Evolutionary conservation across 148 eudicot species (phyloP), one percentile per base, ranked within the genome.

Genomic region (Camellia lanceoleosa): DNA sequence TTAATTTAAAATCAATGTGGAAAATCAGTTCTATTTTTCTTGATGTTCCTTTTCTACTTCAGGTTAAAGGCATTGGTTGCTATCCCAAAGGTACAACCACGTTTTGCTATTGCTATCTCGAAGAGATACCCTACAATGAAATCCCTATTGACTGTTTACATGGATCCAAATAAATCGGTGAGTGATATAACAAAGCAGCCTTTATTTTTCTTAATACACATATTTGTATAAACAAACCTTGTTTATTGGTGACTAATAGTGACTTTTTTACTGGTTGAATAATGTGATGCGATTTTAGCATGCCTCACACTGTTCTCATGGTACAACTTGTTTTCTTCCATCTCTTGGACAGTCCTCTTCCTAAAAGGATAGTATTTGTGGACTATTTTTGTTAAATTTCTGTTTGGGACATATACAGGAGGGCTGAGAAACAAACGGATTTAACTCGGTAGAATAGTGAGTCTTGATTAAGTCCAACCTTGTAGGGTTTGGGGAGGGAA

Each of bases 81-180:
- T 78, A 92, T 95, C 74, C 98, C 98, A 54, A 93, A 93, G 86
- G 98, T 95, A 70, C 98, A 95, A 81, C 98, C 98, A 55, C 89
- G 97, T 81, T 92, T 85, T 81, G 98, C 98, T 58, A 77, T 95
- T 41, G 92, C 97, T 73, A 91, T 95, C 77, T 80, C 87, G 93
- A 95, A 93, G 89, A 89, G 89, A 76, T 95, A 92, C 81, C 93
- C 93, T 4, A 93, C 91, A 73, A 88, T 95, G 97, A 92, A 83
- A 86, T 95, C 99, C 72, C 91, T 95, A 80, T 80, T 95, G 75
- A 86, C 81, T 75, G 89, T 89, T 74, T 95, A 95, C 88, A 87
- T 93, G 92, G 97, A 95, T 92, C 90, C 94, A 80, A 84, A 75
- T 79, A 95, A 89, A 86, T 86, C 97, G 16, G 99, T 95, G 75